phyloP scores from a whole-genome alignment of 2,329 filamentous ascomycete species.

The Colletotrichum noveboracense region DNA sequence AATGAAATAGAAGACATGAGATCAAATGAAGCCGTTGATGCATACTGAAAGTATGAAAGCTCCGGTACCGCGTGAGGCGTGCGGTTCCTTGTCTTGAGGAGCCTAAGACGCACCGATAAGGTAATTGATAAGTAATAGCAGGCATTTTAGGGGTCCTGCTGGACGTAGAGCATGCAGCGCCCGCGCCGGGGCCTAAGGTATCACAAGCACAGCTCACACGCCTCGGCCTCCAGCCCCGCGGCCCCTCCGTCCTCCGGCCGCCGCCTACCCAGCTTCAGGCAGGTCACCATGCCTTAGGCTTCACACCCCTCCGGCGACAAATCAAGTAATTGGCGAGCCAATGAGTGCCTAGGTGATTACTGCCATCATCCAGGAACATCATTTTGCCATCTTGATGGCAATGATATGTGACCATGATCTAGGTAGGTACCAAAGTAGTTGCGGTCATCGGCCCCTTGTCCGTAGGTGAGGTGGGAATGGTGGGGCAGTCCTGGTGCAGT shows the following conservation, averaged over 20 bases:
- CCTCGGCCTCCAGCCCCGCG: background rate
- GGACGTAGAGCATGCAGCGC: background rate
- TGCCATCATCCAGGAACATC: background rate
- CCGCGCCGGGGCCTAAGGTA: background rate
- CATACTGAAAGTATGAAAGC: background rate
- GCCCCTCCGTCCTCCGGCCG: background rate
- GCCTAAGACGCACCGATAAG: background rate
- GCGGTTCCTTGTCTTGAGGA: background rate
- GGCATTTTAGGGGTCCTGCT: background rate
- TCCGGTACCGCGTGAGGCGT: background rate
- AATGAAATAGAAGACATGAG: background rate
- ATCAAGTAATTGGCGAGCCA: background rate
- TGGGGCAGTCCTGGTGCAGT: background rate
- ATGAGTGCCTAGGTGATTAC: background rate
- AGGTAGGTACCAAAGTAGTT: background rate
- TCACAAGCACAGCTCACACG: background rate
- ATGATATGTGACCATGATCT: background rate
- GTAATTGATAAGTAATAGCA: background rate
- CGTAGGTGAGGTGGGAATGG: background rate
- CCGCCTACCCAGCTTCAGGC: background rate
- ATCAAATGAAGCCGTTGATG: background rate
- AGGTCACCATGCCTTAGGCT: background rate
- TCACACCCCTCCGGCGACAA: background rate
- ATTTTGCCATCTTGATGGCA: background rate
- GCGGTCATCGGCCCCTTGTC: background rate